Evolutionary conservation across 768 basidiomycete species (phyloP), one percentile per base, ranked within the genome.

Genomic region (Gelatoporia subvermispora): DNA sequence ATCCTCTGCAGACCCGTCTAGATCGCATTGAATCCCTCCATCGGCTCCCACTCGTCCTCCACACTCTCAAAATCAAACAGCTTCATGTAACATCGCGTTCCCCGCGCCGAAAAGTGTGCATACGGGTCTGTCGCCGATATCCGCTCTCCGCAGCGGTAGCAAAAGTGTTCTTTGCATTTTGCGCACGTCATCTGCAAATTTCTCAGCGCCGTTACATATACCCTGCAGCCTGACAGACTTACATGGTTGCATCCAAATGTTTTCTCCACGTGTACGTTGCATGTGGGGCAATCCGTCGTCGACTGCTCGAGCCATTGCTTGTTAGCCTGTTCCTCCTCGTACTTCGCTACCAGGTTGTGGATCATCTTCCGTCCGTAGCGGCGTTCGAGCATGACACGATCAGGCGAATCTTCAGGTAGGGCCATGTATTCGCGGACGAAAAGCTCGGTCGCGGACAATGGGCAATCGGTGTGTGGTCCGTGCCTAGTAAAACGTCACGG

Each of bases 211-310:
- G 11, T 9, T 10, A 44, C 23, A 25, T 22, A 23, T 23, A 39
- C 16, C 20, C 25, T 20, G 31, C 18, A 46, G 17, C 8, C 16
- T 18, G 39, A 15, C 18, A 18, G 3, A 59, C 66, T 51, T 54
- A 92, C 91, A 68, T 95, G 93, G 65, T 94, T 94, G 68, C 93
- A 94, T 2, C 92, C 92, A 50, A 75, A 56, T 16, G 73, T 77
- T 67, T 90, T 89, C 67, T 89, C 85, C 10, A 93, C 84, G 50
- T 77, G 72, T 13, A 88, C 75, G 16, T 64, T 58, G 66, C 93
- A 94, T 4, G 81, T 81, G 3, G 91, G 87, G 61, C 88, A 89
- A 17, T 72, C 69, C 65, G 75, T 84, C 10, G 92, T 88, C 36
- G 77, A 79, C 28, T 69, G 60, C 23, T 81, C 73, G 22, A 94